phyloP scores from a whole-genome alignment of 441 rosid species.

The Croton laevigatus region DNA sequence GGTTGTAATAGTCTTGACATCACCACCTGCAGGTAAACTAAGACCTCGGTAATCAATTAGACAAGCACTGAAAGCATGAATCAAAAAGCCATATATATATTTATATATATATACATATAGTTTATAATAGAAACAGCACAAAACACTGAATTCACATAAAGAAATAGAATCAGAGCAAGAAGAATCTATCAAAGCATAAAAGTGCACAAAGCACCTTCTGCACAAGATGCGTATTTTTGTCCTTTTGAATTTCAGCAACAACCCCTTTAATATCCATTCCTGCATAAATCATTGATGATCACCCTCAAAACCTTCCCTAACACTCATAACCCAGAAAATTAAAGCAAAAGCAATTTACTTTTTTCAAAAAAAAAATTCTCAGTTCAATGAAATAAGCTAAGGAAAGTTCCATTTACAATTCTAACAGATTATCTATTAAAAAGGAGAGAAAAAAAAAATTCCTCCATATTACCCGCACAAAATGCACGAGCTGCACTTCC shows the following conservation, averaged over 20 bases:
- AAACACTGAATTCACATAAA: constrained; percentile 5
- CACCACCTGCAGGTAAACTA: constrained; percentile 80
- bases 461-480: constrained; percentile 50
- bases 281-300: constrained; percentile 49
- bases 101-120: constrained; percentile 3
- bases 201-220: constrained; percentile 59
- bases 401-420: background rate
- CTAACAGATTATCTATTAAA: no score
- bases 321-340: constrained; percentile 18
- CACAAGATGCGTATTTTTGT: constrained; percentile 77
- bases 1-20: constrained; percentile 68
- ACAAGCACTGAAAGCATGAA: constrained; percentile 12
- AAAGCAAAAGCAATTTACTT: background rate
- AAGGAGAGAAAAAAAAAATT: background rate
- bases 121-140: background rate
- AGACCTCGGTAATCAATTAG: constrained; percentile 35
- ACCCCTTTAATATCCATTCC: constrained; percentile 98
- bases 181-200: constrained; percentile 15
- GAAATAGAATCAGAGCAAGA: constrained; percentile 2
- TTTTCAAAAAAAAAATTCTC: background rate
- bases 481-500: constrained; percentile 82
- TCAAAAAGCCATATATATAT: constrained; percentile 10
- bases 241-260: constrained; percentile 81
- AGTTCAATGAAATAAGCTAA: background rate
- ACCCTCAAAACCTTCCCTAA: constrained; percentile 35